Percentiles rank a stretch among this genome's conserved stretches.
Conservation (phyloP, 164 flowering plant species). For the Vitis rupestris region DNA sequence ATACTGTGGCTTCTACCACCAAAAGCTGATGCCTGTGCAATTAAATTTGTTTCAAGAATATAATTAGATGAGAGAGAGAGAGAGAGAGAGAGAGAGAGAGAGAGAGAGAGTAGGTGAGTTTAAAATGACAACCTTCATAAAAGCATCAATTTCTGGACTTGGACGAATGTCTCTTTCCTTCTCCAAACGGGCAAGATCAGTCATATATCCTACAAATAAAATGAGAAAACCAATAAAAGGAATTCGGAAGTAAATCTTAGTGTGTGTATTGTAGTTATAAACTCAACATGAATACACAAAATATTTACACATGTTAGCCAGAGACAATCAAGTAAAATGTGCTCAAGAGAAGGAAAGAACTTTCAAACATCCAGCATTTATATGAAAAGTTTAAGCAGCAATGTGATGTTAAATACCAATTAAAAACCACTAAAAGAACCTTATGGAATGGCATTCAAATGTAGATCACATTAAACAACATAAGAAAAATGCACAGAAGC, state of each 20-base stretch:
- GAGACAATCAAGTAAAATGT: no score
- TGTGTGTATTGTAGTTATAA: no score
- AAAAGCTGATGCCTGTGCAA: constrained; percentile 69
- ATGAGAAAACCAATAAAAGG: constrained; percentile 2
- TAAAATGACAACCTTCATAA: constrained; percentile 69
- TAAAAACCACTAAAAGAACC: no score
- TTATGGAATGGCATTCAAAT: no score
- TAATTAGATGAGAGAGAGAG: neutral
- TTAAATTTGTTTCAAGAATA: constrained; percentile 1
- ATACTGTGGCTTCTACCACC: constrained; percentile 65
- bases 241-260: neutral
- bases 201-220: constrained; percentile 37
- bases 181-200: constrained; percentile 63
- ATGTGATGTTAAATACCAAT: no score
- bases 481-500: no score
- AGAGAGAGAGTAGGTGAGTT: neutral
- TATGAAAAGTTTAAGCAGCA: no score
- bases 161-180: constrained; percentile 70
- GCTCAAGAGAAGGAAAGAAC: no score
- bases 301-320: no score
- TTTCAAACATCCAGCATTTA: no score
- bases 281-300: no score
- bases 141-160: constrained; percentile 84
- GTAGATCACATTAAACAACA: no score
- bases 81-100: neutral